Conservation (phyloP, 2,329 filamentous ascomycete genomes). For the Stagonosporopsis rhizophila region DNA sequence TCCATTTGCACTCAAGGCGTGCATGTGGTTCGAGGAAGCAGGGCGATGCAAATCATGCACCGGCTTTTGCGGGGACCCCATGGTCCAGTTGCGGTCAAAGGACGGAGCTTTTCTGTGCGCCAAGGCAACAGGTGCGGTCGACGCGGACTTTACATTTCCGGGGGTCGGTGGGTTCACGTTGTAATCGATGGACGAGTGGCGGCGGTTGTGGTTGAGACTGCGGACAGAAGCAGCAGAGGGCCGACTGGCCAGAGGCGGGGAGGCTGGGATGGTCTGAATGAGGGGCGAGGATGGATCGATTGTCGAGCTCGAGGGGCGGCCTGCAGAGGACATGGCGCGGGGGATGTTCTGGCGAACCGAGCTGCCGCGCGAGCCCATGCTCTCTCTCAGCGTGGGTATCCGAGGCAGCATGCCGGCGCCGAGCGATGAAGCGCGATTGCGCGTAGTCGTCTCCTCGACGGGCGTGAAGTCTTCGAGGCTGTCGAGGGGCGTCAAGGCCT, state of each 20-base stretch:
- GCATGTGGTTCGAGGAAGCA: slow-evolving; percentile 44
- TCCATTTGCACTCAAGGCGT: slow-evolving; percentile 41
- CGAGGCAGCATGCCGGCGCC: slow-evolving; percentile 46
- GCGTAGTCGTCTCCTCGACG: slow-evolving; percentile 50
- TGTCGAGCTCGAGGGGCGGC: slow-evolving; percentile 36
- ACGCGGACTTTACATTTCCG: slow-evolving; percentile 30
- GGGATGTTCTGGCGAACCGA: slow-evolving; percentile 37
- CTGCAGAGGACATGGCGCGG: slow-evolving; percentile 43
- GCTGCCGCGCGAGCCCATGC: slow-evolving; percentile 36
- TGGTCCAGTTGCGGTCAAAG: slow-evolving; percentile 66
- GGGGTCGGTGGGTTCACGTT: slow-evolving; percentile 49
- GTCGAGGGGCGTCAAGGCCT: slow-evolving; percentile 48
- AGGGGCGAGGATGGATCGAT: slow-evolving; percentile 53
- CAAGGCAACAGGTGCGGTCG: slow-evolving; percentile 29
- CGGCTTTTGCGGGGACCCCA: slow-evolving; percentile 51
- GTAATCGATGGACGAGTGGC: slow-evolving; percentile 87
- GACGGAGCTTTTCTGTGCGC: slow-evolving; percentile 64
- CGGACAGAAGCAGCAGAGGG: slow-evolving; percentile 84
- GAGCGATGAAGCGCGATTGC: slow-evolving; percentile 57
- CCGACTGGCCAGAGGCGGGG: slow-evolving; percentile 53
- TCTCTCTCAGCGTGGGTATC: slow-evolving; percentile 48
- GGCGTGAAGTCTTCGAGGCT: slow-evolving; percentile 27
- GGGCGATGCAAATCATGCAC: slow-evolving; percentile 38
- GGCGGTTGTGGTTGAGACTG: slow-evolving; percentile 81
- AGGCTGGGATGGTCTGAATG: slow-evolving; percentile 53